Evolutionary conservation across 805 yeast genomes (phyloP).

Genomic region (Hanseniaspora occidentalis): DNA sequence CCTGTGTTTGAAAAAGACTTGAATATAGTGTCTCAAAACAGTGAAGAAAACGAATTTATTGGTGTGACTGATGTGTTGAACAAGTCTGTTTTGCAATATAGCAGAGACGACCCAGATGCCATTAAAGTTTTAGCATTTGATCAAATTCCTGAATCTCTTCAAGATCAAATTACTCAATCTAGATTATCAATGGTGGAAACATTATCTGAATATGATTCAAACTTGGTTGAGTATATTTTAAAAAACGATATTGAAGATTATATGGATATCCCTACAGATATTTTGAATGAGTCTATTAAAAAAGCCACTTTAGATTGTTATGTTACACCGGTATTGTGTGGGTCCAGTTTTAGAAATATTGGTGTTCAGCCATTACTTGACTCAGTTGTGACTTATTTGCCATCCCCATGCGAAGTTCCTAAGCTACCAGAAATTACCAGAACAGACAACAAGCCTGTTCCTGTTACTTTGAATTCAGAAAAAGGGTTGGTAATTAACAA

Average conservation of each 20-base stretch:
- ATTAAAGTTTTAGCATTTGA: conserved; percentile 28
- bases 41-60: conserved; percentile 24
- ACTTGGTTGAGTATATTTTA: conserved; percentile 61
- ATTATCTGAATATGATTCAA: conserved; percentile 71
- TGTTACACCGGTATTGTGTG: conserved; percentile 77
- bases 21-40: conserved; percentile 4
- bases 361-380: conserved; percentile 94
- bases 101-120: conserved; percentile 16
- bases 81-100: conserved; percentile 39
- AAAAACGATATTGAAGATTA: conserved; percentile 57
- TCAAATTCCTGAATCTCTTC: conserved; percentile 42
- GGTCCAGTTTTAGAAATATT: conserved; percentile 82
- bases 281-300: conserved; percentile 50
- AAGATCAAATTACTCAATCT: conserved; percentile 36
- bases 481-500: conserved; percentile 41
- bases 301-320: conserved; percentile 44
- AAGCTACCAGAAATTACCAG: conserved; percentile 38
- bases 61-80: conserved; percentile 53
- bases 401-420: conserved; percentile 60
- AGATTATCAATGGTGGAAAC: conserved; percentile 76
- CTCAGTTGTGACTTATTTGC: conserved; percentile 64
- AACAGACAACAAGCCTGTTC: conserved; percentile 12
- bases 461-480: conserved; percentile 28
- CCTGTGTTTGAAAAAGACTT: conserved; percentile 42
- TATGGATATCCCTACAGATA: conserved; percentile 42